Conservation (phyloP, 2,329 filamentous ascomycete genomes). For the Pseudopyrenochaeta lycopersici region DNA sequence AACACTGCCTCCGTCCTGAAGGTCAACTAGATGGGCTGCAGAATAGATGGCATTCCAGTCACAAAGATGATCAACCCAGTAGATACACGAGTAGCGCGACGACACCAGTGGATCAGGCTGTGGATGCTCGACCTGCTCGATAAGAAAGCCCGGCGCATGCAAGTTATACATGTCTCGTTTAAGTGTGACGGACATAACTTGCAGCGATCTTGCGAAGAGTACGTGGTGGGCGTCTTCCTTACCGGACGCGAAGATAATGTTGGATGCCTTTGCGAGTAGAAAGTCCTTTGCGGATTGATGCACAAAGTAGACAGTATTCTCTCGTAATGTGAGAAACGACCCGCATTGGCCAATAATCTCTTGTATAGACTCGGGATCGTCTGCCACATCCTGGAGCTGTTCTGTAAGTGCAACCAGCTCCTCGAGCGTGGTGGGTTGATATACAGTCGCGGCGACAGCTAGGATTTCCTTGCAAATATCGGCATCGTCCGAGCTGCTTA, state of each 20-base stretch:
- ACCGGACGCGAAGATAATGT: constrained; percentile 42
- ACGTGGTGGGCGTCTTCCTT: constrained; percentile 6
- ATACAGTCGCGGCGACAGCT: constrained; percentile 52
- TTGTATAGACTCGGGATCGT: background rate
- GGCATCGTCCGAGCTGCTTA: constrained; percentile 38
- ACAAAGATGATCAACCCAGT: constrained; percentile 38
- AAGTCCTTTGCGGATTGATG: constrained; percentile 58
- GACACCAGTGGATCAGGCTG: constrained; percentile 35
- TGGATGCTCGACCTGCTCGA: constrained; percentile 25
- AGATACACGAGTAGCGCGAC: constrained; percentile 14
- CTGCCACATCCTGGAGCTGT: constrained; percentile 9
- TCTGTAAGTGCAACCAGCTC: constrained; percentile 46
- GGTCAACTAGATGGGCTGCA: too few relatives aligned
- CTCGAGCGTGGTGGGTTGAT: constrained; percentile 42
- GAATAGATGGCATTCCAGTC: constrained; percentile 2
- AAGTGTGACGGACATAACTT: constrained; percentile 25
- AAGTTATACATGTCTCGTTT: constrained; percentile 36
- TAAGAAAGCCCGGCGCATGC: constrained; percentile 16
- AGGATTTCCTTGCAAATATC: constrained; percentile 50
- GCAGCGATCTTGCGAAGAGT: constrained; percentile 42
- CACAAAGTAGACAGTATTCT: constrained; percentile 38
- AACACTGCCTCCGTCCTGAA: background rate
- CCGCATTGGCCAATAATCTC: constrained; percentile 49
- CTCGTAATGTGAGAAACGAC: constrained; percentile 36
- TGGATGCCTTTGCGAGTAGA: constrained; percentile 30